Conservation (phyloP, 1,284 basidiomycete genomes). For the Ceratobasidium sp. region DNA sequence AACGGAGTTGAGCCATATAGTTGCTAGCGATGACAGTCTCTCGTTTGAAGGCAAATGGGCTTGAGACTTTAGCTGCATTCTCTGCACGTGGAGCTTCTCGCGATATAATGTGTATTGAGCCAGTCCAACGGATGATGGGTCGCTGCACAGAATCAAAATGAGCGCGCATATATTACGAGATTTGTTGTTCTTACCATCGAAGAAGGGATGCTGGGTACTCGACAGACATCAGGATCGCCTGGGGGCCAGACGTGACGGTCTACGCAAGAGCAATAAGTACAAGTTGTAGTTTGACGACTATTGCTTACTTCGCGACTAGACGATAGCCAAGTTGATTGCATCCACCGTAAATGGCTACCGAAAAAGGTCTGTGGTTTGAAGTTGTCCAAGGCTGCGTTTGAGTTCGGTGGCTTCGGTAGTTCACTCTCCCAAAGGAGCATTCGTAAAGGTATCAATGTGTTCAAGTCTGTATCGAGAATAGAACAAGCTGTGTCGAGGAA, state of each 20-base stretch:
- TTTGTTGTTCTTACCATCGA: constrained; percentile 4
- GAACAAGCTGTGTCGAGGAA: constrained; percentile 9
- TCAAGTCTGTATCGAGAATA: background rate
- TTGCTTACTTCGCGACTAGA: background rate
- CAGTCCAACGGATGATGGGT: constrained; percentile 1
- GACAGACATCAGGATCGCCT: constrained; percentile 9
- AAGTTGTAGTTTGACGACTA: background rate
- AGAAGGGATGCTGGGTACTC: constrained; percentile 12
- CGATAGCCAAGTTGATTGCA: constrained; percentile 7
- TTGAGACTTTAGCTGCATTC: constrained; percentile 11
- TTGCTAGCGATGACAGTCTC: constrained; percentile 15
- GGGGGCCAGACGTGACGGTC: background rate
- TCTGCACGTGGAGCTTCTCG: background rate
- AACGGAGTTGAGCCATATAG: constrained; percentile 15
- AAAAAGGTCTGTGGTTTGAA: background rate
- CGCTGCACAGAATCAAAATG: background rate
- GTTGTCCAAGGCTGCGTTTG: background rate
- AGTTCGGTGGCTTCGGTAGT: background rate
- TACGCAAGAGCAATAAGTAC: background rate
- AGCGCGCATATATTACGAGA: background rate
- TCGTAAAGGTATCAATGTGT: background rate
- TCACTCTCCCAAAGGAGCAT: constrained; percentile 22
- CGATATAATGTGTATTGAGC: constrained; percentile 7
- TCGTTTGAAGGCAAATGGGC: background rate
- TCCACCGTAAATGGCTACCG: constrained; percentile 20